Conservation (phyloP, 1,139 yeast species). For the Hyphopichia khmerensis region DNA sequence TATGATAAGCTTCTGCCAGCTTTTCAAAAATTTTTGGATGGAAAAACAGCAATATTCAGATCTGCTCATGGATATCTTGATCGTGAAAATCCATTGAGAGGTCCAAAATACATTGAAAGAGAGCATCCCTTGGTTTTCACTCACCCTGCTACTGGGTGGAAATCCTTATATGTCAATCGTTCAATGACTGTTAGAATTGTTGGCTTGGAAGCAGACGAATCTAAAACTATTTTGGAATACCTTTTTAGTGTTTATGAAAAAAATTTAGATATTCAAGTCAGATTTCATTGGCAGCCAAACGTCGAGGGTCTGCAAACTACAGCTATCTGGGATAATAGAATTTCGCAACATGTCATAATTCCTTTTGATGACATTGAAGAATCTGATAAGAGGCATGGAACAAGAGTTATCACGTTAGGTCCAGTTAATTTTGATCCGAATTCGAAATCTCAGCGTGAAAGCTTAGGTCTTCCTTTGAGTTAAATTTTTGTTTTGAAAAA, state of each 20-base stretch:
- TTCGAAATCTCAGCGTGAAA: conserved; percentile 48
- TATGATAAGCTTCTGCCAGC: conserved; percentile 22
- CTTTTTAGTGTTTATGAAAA: conserved; percentile 22
- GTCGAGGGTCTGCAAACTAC: conserved; percentile 45
- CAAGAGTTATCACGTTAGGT: conserved; percentile 50
- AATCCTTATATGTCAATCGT: conserved; percentile 23
- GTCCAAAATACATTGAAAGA: conserved; percentile 22
- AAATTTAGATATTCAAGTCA: conserved; percentile 36
- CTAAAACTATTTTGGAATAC: conserved; percentile 20
- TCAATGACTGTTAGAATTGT: conserved; percentile 24
- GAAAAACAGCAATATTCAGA: conserved; percentile 20
- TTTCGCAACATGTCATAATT: conserved; percentile 43
- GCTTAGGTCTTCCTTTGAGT: conserved; percentile 31
- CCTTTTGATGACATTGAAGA: conserved; percentile 42
- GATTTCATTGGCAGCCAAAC: conserved; percentile 49
- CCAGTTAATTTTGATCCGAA: conserved; percentile 32
- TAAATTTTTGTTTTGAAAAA: neutral
- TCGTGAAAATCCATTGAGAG: conserved; percentile 18
- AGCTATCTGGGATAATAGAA: conserved; percentile 53
- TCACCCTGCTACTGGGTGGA: conserved; percentile 32
- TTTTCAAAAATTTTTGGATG: conserved; percentile 20
- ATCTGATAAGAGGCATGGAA: conserved; percentile 45
- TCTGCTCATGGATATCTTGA: conserved; percentile 19
- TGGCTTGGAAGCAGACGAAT: conserved; percentile 23
- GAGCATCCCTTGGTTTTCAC: conserved; percentile 28